Evolutionary conservation across 192 early-diverging fungal genomes (phyloP).

Genomic region (Coemansia sp.): DNA sequence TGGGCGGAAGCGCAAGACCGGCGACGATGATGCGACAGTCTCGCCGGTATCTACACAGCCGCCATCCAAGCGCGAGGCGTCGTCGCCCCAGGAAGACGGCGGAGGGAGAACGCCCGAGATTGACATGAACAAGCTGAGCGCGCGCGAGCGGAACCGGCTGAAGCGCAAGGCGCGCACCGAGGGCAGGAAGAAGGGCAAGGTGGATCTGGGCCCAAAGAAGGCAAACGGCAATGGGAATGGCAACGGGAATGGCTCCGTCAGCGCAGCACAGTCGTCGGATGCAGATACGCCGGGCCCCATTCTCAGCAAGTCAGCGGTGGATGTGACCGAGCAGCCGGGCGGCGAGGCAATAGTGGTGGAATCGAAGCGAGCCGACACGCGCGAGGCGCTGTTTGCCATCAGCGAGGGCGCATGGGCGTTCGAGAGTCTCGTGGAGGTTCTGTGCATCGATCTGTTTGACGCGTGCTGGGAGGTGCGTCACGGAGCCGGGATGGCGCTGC

Average conservation of each 20-base stretch:
- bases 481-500: constrained; percentile 92
- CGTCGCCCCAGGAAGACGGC: constrained; percentile 2
- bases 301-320: constrained; percentile 12
- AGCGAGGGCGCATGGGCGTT: constrained; percentile 71
- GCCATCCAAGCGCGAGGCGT: constrained; percentile 18
- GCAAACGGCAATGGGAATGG: not conserved
- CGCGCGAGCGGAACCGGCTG: constrained; percentile 81
- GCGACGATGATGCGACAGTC: constrained; percentile 9
- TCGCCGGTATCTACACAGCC: not conserved
- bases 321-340: constrained; percentile 51
- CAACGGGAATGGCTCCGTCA: not conserved
- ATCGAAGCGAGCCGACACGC: constrained; percentile 52
- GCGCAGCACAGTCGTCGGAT: not conserved
- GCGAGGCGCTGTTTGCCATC: constrained; percentile 53
- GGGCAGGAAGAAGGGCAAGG: constrained; percentile 64
- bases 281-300: not conserved
- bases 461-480: constrained; percentile 92
- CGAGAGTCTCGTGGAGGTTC: constrained; percentile 64
- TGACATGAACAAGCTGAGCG: constrained; percentile 80
- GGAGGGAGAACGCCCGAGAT: constrained; percentile 20
- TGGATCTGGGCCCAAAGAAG: constrained; percentile 20
- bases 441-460: constrained; percentile 71
- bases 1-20: constrained; percentile 27
- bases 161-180: constrained; percentile 87
- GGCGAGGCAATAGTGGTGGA: constrained; percentile 70